These are phyloP conservation scores for Glycine tomentella DNA, from an alignment of 306 rosid species.

Conservation along the genomic window DNA sequence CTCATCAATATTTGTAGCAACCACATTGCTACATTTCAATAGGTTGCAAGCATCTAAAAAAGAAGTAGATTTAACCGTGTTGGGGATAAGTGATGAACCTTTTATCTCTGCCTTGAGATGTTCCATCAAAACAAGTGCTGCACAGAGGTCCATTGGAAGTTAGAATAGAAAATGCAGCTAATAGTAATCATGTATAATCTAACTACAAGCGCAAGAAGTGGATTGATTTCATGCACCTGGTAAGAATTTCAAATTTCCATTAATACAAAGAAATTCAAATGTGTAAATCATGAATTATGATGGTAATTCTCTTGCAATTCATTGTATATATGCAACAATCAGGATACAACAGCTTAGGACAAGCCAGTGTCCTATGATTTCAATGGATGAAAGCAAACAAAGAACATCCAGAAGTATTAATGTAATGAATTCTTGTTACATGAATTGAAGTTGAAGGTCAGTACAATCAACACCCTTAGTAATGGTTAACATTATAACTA, in stretches of 20 bases:
- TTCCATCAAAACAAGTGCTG: conserved; percentile 77
- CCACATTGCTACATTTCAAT: conserved; percentile 51
- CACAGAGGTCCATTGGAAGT: conserved; percentile 20
- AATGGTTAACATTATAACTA: neutral
- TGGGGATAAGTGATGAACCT: conserved; percentile 50
- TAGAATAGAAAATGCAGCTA: conserved; percentile 28
- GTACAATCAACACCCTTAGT: neutral
- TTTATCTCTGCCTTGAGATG: conserved; percentile 59
- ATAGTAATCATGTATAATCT: neutral
- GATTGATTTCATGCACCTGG: conserved; percentile 10
- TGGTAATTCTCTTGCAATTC: neutral
- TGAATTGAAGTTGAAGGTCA: neutral
- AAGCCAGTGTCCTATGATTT: conserved; percentile 4
- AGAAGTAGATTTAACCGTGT: conserved; percentile 42
- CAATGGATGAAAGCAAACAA: conserved; percentile 15
- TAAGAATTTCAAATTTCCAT: conserved; percentile 8
- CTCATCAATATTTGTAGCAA: conserved; percentile 58
- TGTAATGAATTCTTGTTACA: conserved; percentile 6
- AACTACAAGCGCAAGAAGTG: neutral
- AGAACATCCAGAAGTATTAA: conserved; percentile 7
- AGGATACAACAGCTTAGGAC: too few relatives aligned
- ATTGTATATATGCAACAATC: neutral
- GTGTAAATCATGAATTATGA: neutral
- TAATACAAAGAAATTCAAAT: neutral
- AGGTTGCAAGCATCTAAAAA: conserved; percentile 62